Base-by-base conservation (phyloP, 2,329 filamentous ascomycete species). In the Xylariales sp. region DNA sequence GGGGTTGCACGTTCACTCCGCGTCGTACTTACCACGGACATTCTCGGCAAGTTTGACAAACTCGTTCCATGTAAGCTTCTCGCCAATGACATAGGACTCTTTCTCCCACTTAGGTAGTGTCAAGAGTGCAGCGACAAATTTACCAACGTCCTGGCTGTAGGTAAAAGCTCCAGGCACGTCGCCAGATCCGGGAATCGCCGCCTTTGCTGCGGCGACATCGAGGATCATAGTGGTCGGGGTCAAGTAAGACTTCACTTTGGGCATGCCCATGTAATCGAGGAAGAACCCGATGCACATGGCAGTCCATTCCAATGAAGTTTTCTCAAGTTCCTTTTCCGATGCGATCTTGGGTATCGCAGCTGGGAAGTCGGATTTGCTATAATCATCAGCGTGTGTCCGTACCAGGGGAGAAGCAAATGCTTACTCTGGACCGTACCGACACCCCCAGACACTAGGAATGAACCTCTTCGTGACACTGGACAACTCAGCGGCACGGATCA, bases 151-250 rank as follows among this genome's bases (percentile, higher is more conserved):
- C 4, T 55, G 55, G 1, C 65, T 71, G 48, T 75, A 69, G 0
- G 72, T 77, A 52, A 74, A 69, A 3, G 61, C 54, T 7, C 71
- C 58, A 3, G 55, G 54, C 5, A 56, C 60, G n/a, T 69, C 58
- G 0, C 75, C 75, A 16, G 65, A 58, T 0, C 70, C 72, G 0
- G 74, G 73, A 15, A 76, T 67, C 9, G 64, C 69, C 1, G 74
- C 74, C 3, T 55, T 55, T 10, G 68, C 64, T 44, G 61, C 60
- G 3, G 52, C 42, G 8, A 75, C 62, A 48, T 76, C 69, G 15
- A 76, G 45, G 3, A 66, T 61, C 11, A 71, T 62, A 1, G 63
- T 55, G 36, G 61, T 57, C 2, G 61, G 63, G 3, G 55, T 42
- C 39, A 74, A 48, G 48, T 71, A 53, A 2, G 62, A 64, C 42